Percentiles rank a stretch among this genome's conserved stretches.
phyloP scores from a whole-genome alignment of 768 basidiomycete genomes.

The Omphalotus guepiniiformis region DNA sequence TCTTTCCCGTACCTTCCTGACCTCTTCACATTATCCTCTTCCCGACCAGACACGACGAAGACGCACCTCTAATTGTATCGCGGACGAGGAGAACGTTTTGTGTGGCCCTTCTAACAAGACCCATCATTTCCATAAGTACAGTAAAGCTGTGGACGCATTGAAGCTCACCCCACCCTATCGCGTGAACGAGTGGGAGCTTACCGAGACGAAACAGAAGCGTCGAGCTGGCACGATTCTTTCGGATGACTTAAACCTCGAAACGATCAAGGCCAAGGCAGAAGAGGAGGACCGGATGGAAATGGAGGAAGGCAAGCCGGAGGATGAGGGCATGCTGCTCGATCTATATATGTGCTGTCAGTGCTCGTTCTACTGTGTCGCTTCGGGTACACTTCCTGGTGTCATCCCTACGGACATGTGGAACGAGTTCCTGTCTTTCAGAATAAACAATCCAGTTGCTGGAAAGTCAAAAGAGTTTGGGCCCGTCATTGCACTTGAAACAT shows the following conservation, averaged over 20 bases:
- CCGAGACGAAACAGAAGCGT: conserved; percentile 47
- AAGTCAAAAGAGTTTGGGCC: conserved; percentile 53
- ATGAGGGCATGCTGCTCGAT: conserved; percentile 60
- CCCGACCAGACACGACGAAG: conserved; percentile 54
- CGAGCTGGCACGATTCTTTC: conserved; percentile 34
- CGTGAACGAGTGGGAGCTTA: conserved; percentile 57
- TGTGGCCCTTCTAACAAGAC: conserved; percentile 51
- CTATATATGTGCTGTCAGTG: conserved; percentile 86
- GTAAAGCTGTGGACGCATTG: conserved; percentile 63
- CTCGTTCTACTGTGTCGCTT: conserved; percentile 60
- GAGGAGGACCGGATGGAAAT: conserved; percentile 32
- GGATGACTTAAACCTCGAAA: conserved; percentile 40
- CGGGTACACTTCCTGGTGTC: not conserved
- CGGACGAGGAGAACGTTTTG: conserved; percentile 27
- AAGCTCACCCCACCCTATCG: conserved; percentile 60
- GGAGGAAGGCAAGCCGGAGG: conserved; percentile 26
- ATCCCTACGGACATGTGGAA: conserved; percentile 18
- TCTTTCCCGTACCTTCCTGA: conserved; percentile 50
- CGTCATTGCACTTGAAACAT: conserved; percentile 58
- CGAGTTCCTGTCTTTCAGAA: conserved; percentile 59
- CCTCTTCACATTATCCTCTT: conserved; percentile 37
- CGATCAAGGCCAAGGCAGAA: conserved; percentile 30
- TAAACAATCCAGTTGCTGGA: conserved; percentile 49
- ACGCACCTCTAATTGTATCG: conserved; percentile 47
- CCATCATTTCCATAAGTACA: conserved; percentile 80